Evolutionary conservation across 2,329 filamentous ascomycete genomes (phyloP).

Genomic region (Zymoseptoria brevis): DNA sequence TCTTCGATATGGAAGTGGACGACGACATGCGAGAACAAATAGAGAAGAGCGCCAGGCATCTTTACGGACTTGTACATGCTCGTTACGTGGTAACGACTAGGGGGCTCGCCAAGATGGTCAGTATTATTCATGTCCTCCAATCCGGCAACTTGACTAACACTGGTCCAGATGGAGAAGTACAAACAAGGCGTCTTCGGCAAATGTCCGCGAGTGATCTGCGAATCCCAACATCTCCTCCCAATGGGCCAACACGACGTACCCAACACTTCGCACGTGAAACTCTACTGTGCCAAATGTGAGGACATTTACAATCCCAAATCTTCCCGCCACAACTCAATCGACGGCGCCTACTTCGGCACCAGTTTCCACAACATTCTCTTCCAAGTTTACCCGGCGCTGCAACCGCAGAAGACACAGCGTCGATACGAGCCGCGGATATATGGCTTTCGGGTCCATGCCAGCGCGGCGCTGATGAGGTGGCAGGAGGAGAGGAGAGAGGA

Average conservation of each 20-base stretch:
- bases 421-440: constrained; percentile 87
- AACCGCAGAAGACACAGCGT: constrained; percentile 75
- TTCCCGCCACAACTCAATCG: constrained; percentile 85
- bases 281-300: constrained; percentile 95
- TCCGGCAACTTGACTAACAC: constrained; percentile 1
- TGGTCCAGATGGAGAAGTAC: constrained; percentile 82
- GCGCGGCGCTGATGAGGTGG: constrained; percentile 83
- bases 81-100: constrained; percentile 94
- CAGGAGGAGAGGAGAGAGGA: constrained; percentile 73
- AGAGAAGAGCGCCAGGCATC: constrained; percentile 89
- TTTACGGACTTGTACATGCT: constrained; percentile 93
- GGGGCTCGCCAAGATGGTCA: constrained; percentile 91
- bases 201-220: constrained; percentile 92
- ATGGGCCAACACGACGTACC: constrained; percentile 90
- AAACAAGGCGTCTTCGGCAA: constrained; percentile 98
- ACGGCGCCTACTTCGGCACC: constrained; percentile 95
- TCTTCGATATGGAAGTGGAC: constrained; percentile 97
- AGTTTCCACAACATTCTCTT: constrained; percentile 99
- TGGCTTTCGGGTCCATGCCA: constrained; percentile 90
- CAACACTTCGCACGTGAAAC: constrained; percentile 83
- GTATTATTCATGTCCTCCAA: constrained; percentile 19
- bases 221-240: constrained; percentile 84
- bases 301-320: constrained; percentile 99
- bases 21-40: constrained; percentile 98
- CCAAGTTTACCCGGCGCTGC: constrained; percentile 88